Conservation (phyloP, 1,139 yeast species). For the Yamadazyma atlantica region DNA sequence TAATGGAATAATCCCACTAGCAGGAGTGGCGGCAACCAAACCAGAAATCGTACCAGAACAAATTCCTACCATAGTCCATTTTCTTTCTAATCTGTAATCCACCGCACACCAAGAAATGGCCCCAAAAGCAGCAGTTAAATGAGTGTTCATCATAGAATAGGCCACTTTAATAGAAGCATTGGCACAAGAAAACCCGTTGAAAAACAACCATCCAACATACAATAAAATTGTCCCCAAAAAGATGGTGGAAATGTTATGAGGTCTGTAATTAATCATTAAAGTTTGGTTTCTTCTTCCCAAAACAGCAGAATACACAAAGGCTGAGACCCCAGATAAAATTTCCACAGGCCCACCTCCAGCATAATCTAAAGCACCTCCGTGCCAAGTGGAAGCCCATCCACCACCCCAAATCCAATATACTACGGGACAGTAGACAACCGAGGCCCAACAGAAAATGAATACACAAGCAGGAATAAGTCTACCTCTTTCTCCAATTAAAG, state of each 20-base stretch:
- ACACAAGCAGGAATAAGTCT: slow-evolving; percentile 82
- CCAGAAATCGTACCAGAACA: slow-evolving; percentile 97
- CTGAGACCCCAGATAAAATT: slow-evolving; percentile 86
- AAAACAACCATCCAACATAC: slow-evolving; percentile 84
- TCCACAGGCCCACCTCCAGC: slow-evolving; percentile 99
- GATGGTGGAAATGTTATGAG: slow-evolving; percentile 88
- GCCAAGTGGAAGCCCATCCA: slow-evolving; percentile 79
- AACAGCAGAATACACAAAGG: slow-evolving; percentile 80
- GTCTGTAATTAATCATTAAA: slow-evolving; percentile 84
- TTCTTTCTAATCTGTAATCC: slow-evolving; percentile 83
- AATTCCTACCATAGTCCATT: slow-evolving; percentile 93
- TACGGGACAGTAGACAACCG: slow-evolving; percentile 88
- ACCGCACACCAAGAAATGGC: slow-evolving; percentile 90
- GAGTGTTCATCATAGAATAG: slow-evolving; percentile 89
- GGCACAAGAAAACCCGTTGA: slow-evolving; percentile 80
- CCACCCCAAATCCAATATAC: slow-evolving; percentile 96
- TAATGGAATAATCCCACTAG: slow-evolving; percentile 85
- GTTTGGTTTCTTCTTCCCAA: slow-evolving; percentile 84
- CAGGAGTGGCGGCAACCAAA: slow-evolving; percentile 93
- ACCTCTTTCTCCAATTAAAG: slow-evolving; percentile 89
- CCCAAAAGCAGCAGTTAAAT: slow-evolving; percentile 85
- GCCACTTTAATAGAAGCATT: slow-evolving; percentile 66
- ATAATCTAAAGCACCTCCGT: slow-evolving; percentile 90
- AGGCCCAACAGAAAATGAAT: slow-evolving; percentile 84
- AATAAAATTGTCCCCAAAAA: slow-evolving; percentile 69